Evolutionary conservation across 768 basidiomycete genomes (phyloP).

Genomic region (Tulasnella sp.): DNA sequence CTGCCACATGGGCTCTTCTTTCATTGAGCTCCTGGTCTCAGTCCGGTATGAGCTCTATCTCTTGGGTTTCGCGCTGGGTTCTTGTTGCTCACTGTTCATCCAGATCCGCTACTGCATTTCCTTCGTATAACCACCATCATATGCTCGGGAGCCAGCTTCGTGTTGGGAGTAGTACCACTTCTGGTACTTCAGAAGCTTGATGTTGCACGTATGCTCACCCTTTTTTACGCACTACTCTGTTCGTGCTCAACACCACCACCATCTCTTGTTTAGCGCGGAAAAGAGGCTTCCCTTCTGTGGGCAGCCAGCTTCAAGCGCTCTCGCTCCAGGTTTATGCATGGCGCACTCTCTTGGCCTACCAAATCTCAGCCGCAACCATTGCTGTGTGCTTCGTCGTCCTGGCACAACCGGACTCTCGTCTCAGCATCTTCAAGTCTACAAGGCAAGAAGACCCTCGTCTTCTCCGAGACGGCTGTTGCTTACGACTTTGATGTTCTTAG

Average conservation of each 20-base stretch:
- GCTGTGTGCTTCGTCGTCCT: neutral
- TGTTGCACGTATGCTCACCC: constrained; percentile 2
- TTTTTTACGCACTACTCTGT: neutral
- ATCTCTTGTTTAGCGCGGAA: neutral
- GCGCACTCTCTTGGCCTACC: neutral
- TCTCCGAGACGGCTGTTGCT: neutral
- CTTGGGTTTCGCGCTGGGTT: neutral
- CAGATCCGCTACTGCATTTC: constrained; percentile 1
- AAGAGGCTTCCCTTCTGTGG: neutral
- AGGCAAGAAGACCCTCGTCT: constrained; percentile 4
- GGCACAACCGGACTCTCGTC: neutral
- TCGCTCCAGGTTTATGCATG: neutral
- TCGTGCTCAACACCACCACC: neutral
- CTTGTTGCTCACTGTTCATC: neutral
- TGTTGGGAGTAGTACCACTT: constrained; percentile 15
- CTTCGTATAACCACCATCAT: neutral
- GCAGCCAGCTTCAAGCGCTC: neutral
- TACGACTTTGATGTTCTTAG: neutral
- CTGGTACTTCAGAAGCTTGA: constrained; percentile 8
- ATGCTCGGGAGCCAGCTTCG: neutral
- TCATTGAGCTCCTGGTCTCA: neutral
- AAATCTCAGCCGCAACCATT: constrained; percentile 7
- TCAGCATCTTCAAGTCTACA: constrained; percentile 24
- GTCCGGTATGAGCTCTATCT: neutral
- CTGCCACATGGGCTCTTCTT: neutral